Conservation (phyloP, 192 early-diverging fungal species). For the Tieghemiomyces parasiticus region DNA sequence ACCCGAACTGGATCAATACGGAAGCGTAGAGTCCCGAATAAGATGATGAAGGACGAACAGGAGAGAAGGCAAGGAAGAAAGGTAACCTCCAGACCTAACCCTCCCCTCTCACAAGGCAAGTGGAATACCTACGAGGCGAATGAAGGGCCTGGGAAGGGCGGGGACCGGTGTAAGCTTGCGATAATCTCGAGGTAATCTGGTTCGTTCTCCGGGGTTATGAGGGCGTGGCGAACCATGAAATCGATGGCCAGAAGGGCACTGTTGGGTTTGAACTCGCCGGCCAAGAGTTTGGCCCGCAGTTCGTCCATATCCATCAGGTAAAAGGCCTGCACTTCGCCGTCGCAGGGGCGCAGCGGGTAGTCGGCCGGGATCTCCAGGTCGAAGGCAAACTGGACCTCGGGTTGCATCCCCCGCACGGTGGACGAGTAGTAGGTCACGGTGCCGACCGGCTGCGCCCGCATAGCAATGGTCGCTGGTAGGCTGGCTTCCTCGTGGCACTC, state of each 20-base stretch:
- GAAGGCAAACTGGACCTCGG: constrained; percentile 75
- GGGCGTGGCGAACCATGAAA: constrained; percentile 68
- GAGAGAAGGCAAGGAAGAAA: no score
- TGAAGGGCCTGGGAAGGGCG: constrained; percentile 48
- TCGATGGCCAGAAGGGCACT: constrained; percentile 66
- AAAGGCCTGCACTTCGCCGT: constrained; percentile 78
- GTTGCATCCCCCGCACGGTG: constrained; percentile 46
- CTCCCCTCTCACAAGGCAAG: no score
- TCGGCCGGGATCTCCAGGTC: constrained; percentile 59
- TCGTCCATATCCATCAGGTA: constrained; percentile 51
- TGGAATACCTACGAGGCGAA: no score
- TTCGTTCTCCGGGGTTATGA: constrained; percentile 61
- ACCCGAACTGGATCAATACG: no score
- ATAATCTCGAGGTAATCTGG: constrained; percentile 64
- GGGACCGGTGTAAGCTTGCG: constrained; percentile 40
- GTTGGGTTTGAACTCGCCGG: constrained; percentile 69
- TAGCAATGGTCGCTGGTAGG: constrained; percentile 37
- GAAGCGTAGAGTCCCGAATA: no score
- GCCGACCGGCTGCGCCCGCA: constrained; percentile 34
- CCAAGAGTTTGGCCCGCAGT: constrained; percentile 27
- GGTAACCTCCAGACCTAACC: no score
- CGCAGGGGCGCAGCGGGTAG: constrained; percentile 47
- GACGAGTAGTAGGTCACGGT: constrained; percentile 54
- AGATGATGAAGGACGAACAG: no score
- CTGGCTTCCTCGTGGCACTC: constrained; percentile 87